These are phyloP conservation scores for Penicillium roqueforti DNA, from an alignment of 495 filamentous ascomycete species.

Conservation along the genomic window DNA sequence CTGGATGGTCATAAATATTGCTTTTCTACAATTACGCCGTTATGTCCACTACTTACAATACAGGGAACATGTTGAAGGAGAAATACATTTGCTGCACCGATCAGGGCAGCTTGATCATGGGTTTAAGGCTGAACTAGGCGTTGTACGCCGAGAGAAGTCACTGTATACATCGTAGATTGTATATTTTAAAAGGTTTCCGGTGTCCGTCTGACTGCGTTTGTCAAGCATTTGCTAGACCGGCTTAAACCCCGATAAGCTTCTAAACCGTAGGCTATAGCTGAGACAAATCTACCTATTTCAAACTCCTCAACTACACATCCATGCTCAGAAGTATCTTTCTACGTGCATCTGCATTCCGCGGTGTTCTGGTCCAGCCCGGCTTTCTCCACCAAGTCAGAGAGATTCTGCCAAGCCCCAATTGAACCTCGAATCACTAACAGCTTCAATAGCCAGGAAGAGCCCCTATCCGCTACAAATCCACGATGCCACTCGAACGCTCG, in stretches of 20 bases:
- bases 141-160: not conserved
- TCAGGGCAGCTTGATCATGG: slow-evolving; percentile 18
- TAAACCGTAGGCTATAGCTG: not conserved
- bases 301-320: not conserved
- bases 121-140: not conserved
- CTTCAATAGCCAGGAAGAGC: not conserved
- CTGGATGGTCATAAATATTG: not conserved
- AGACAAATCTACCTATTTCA: not conserved
- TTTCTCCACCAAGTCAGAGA: slow-evolving; percentile 28
- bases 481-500: slow-evolving; percentile 47
- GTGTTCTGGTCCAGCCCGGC: slow-evolving; percentile 12
- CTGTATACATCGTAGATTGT: not conserved
- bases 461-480: slow-evolving; percentile 3
- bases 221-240: not conserved
- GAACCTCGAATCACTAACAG: slow-evolving; percentile 6
- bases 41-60: slow-evolving; percentile 24
- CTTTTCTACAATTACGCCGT: slow-evolving; percentile 22
- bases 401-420: slow-evolving; percentile 11
- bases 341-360: slow-evolving; percentile 1
- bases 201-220: not conserved
- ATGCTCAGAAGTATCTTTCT: slow-evolving; percentile 3
- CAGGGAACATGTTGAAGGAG: slow-evolving; percentile 20
- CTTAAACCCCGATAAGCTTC: not conserved
- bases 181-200: not conserved
- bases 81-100: slow-evolving; percentile 24